A percentile compares a stretch with the other conserved stretches of the same genome.
Evolutionary conservation across 495 filamentous ascomycete species (phyloP).

Genomic region (Rusavskia elegans): DNA sequence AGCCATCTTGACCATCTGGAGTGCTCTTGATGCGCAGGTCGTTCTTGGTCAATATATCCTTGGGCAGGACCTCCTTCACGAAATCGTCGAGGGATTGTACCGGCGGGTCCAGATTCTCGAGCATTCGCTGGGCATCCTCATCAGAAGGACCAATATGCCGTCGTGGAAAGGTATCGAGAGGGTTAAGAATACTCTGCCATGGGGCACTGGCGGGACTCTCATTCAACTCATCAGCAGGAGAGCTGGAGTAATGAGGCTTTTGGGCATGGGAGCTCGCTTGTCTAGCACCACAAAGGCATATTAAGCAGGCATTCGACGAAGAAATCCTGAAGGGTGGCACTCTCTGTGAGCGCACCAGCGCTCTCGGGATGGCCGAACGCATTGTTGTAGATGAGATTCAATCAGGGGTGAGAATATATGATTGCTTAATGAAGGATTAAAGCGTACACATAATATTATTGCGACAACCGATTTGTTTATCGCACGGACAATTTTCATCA

Average conservation of each 20-base stretch:
- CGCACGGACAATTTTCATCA: too few relatives aligned
- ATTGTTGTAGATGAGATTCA: not conserved
- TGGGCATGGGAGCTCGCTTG: not conserved
- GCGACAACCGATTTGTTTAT: too few relatives aligned
- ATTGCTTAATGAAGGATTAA: too few relatives aligned
- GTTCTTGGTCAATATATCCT: conserved; percentile 61
- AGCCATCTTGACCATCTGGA: conserved; percentile 24
- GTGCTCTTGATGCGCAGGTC: conserved; percentile 32
- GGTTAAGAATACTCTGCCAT: conserved; percentile 14
- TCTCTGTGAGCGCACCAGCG: not conserved
- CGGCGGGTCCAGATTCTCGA: conserved; percentile 63
- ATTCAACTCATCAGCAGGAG: conserved; percentile 2
- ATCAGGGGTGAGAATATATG: not conserved
- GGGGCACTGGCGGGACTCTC: not conserved
- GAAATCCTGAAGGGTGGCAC: not conserved
- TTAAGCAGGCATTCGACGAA: not conserved
- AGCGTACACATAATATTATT: too few relatives aligned
- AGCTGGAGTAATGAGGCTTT: conserved; percentile 8
- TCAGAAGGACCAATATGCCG: conserved; percentile 91
- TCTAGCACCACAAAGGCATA: conserved; percentile 1
- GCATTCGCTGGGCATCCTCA: conserved; percentile 59
- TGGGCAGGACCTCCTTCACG: conserved; percentile 70
- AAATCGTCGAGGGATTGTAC: conserved; percentile 67
- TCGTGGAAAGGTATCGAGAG: conserved; percentile 54
- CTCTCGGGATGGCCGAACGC: not conserved